A percentile compares a stretch with the other conserved stretches of the same genome.
Evolutionary conservation across 192 early-diverging fungal genomes (phyloP).

Genomic region (Polychytrium aggregatum): DNA sequence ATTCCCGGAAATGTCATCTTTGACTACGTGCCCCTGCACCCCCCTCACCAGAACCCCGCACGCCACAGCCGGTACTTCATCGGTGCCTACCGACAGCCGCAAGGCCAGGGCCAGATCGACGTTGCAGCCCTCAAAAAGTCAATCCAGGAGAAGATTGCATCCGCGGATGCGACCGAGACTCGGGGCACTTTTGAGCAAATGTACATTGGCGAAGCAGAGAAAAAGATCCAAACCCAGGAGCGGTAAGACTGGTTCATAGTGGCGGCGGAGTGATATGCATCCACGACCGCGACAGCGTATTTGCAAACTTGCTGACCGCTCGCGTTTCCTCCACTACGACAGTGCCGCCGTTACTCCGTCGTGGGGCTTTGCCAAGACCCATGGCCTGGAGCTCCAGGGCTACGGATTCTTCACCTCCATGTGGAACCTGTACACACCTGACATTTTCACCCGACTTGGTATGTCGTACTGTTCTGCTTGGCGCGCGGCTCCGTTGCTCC

Average conservation of each 20-base stretch:
- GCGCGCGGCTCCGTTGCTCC: too few relatives aligned
- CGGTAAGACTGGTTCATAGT: too few relatives aligned
- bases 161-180: not conserved
- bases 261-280: too few relatives aligned
- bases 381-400: conserved; percentile 23
- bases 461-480: too few relatives aligned
- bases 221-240: conserved; percentile 15
- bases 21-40: conserved; percentile 41
- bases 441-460: conserved; percentile 30
- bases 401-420: conserved; percentile 30
- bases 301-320: too few relatives aligned
- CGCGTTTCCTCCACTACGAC: too few relatives aligned
- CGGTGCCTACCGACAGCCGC: conserved; percentile 21
- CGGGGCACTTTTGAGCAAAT: not conserved
- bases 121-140: conserved; percentile 4
- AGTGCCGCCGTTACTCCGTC: conserved; percentile 23
- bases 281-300: too few relatives aligned
- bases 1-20: conserved; percentile 32
- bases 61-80: conserved; percentile 32
- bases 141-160: conserved; percentile 2
- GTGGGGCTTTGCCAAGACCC: conserved; percentile 18
- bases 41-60: conserved; percentile 31
- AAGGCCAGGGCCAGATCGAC: conserved; percentile 11
- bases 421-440: conserved; percentile 32
- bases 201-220: conserved; percentile 14